Conservation (phyloP, 1,284 basidiomycete genomes). For the Rhodofomes roseus region DNA sequence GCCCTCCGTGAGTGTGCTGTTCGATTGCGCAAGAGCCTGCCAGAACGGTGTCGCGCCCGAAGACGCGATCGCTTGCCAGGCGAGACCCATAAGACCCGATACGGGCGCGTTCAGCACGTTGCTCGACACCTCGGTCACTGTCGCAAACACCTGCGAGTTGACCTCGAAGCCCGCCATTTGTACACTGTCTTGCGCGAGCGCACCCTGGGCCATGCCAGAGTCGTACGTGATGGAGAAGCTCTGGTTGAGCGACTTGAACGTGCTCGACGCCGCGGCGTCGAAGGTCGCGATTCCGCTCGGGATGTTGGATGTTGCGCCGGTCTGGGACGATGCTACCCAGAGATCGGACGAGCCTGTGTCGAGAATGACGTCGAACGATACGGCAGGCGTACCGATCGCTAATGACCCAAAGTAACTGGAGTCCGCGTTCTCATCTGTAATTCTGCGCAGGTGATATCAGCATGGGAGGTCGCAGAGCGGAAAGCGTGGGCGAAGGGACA, state of each 20-base stretch:
- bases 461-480: too few species aligned
- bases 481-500: background rate
- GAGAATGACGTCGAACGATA: conserved; percentile 38
- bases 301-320: conserved; percentile 5
- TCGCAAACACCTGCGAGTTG: conserved; percentile 39
- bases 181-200: conserved; percentile 34
- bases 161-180: conserved; percentile 37
- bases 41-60: conserved; percentile 42
- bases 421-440: conserved; percentile 17
- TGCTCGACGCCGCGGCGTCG: conserved; percentile 22
- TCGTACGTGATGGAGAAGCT: conserved; percentile 28
- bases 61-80: conserved; percentile 32
- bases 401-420: conserved; percentile 37
- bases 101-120: conserved; percentile 26
- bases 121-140: conserved; percentile 25
- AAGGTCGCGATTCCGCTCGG: conserved; percentile 22
- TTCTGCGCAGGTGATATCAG: background rate
- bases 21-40: conserved; percentile 60
- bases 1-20: conserved; percentile 54
- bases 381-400: conserved; percentile 37
- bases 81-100: conserved; percentile 37
- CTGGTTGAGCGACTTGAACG: conserved; percentile 21
- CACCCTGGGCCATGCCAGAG: conserved; percentile 33
- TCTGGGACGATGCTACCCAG: conserved; percentile 23
- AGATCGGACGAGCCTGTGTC: conserved; percentile 56